phyloP scores from a whole-genome alignment of 2,329 filamentous ascomycete genomes.

The Alternaria gansuensis region DNA sequence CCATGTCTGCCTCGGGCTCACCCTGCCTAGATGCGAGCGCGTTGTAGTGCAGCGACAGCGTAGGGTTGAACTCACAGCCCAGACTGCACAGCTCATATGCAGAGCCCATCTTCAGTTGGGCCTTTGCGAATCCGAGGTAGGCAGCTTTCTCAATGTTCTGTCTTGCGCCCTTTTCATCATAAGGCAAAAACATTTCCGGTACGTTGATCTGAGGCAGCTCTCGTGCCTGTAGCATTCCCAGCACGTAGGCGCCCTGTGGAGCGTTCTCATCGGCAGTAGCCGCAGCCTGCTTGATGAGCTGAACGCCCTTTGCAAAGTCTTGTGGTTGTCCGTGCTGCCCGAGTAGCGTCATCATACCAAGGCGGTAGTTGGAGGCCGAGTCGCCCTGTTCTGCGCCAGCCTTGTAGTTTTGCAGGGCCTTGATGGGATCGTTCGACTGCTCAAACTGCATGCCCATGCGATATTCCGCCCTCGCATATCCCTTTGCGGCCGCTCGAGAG shows the following conservation, averaged over 20 bases:
- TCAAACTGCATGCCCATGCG: slow-evolving; percentile 99
- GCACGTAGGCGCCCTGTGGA: slow-evolving; percentile 92
- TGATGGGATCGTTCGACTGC: slow-evolving; percentile 88
- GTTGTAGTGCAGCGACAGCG: slow-evolving; percentile 94
- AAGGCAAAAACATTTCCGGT: slow-evolving; percentile 74
- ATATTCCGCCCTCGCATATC: slow-evolving; percentile 90
- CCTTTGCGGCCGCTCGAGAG: slow-evolving; percentile 82
- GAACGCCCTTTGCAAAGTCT: slow-evolving; percentile 78
- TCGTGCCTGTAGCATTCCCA: slow-evolving; percentile 90
- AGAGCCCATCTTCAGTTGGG: slow-evolving; percentile 96
- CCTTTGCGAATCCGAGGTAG: slow-evolving; percentile 93
- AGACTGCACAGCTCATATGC: slow-evolving; percentile 94
- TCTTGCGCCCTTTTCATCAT: slow-evolving; percentile 76
- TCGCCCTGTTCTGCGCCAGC: slow-evolving; percentile 80
- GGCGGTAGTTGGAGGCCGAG: slow-evolving; percentile 83
- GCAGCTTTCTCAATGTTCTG: slow-evolving; percentile 96
- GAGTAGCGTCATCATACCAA: slow-evolving; percentile 97
- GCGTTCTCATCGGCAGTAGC: slow-evolving; percentile 94
- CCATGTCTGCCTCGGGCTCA: slow-evolving; percentile 91
- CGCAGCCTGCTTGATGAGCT: slow-evolving; percentile 84
- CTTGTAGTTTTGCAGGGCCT: slow-evolving; percentile 90
- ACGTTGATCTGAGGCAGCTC: slow-evolving; percentile 91
- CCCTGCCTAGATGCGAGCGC: slow-evolving; percentile 90
- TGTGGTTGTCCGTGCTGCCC: slow-evolving; percentile 91
- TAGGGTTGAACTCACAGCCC: slow-evolving; percentile 92